Conservation (phyloP, 768 basidiomycete species). For the Suillus paluster region DNA sequence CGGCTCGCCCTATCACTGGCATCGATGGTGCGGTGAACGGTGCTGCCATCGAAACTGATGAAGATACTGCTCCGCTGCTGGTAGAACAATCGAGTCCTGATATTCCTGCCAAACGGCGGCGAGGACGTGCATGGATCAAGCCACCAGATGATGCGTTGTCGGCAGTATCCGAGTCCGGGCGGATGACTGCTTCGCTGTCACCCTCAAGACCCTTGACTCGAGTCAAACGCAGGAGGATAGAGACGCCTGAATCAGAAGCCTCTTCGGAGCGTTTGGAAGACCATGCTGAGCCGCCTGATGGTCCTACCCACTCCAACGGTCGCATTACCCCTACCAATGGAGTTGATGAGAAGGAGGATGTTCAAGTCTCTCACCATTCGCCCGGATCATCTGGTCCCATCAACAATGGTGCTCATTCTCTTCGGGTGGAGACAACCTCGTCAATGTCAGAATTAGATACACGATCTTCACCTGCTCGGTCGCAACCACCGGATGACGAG, state of each 20-base stretch:
- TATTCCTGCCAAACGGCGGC: constrained; percentile 35
- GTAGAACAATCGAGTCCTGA: constrained; percentile 6
- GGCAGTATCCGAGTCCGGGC: constrained; percentile 4
- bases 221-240: constrained; percentile 51
- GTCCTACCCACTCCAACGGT: constrained; percentile 15
- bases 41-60: constrained; percentile 13
- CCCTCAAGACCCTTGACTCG: constrained; percentile 29
- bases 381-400: background rate
- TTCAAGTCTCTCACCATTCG: constrained; percentile 2
- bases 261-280: constrained; percentile 13
- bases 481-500: constrained; percentile 25
- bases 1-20: constrained; percentile 21
- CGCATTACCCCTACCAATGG: constrained; percentile 21
- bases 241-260: constrained; percentile 37
- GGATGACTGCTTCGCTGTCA: constrained; percentile 12
- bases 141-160: constrained; percentile 13
- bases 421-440: background rate
- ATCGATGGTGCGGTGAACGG: constrained; percentile 15
- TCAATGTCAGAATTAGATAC: constrained; percentile 8
- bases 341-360: constrained; percentile 4
- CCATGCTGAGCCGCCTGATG: constrained; percentile 11
- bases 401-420: background rate
- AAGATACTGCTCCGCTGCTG: background rate
- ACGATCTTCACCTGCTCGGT: constrained; percentile 1
- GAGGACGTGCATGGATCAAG: constrained; percentile 35